Evolutionary conservation across 768 basidiomycete genomes (phyloP).

Genomic region (Leucogyrophana mollusca): DNA sequence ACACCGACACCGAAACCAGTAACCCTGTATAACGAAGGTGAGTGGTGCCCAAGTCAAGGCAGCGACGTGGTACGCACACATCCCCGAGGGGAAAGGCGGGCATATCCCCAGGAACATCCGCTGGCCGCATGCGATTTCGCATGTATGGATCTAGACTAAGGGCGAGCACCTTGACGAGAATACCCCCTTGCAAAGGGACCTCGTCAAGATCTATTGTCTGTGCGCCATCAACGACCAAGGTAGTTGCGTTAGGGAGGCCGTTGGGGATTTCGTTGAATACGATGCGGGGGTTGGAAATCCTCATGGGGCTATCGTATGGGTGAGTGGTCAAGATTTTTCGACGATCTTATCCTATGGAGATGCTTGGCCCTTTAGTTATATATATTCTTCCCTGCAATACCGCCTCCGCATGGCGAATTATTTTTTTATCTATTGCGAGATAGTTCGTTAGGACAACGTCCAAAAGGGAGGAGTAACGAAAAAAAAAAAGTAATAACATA

Average conservation of each 20-base stretch:
- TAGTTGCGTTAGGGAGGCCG: slow-evolving; percentile 43
- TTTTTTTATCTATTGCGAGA: too few species aligned
- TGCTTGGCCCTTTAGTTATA: too few species aligned
- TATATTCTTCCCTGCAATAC: too few species aligned
- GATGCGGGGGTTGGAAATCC: slow-evolving; percentile 33
- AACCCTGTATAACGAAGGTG: slow-evolving; percentile 18
- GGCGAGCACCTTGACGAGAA: slow-evolving; percentile 49
- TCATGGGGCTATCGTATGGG: too few species aligned
- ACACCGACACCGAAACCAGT: slow-evolving; percentile 38
- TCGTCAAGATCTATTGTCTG: slow-evolving; percentile 53
- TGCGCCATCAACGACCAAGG: slow-evolving; percentile 41
- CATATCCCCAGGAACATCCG: slow-evolving; percentile 15
- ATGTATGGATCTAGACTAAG: slow-evolving; percentile 48
- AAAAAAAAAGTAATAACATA: too few species aligned
- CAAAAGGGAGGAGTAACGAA: too few species aligned
- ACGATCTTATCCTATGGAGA: too few species aligned
- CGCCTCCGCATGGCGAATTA: too few species aligned
- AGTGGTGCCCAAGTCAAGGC: too few species aligned
- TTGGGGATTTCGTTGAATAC: slow-evolving; percentile 37
- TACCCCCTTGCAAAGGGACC: slow-evolving; percentile 42
- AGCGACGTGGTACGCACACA: slow-evolving; percentile 3
- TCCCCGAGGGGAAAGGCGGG: slow-evolving; percentile 14
- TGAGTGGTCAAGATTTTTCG: too few species aligned
- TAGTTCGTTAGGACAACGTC: too few species aligned
- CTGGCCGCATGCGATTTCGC: slow-evolving; percentile 36